These are phyloP conservation scores for Trypanosoma grayi DNA, from an alignment of 208 protist species.

Conservation along the genomic window DNA sequence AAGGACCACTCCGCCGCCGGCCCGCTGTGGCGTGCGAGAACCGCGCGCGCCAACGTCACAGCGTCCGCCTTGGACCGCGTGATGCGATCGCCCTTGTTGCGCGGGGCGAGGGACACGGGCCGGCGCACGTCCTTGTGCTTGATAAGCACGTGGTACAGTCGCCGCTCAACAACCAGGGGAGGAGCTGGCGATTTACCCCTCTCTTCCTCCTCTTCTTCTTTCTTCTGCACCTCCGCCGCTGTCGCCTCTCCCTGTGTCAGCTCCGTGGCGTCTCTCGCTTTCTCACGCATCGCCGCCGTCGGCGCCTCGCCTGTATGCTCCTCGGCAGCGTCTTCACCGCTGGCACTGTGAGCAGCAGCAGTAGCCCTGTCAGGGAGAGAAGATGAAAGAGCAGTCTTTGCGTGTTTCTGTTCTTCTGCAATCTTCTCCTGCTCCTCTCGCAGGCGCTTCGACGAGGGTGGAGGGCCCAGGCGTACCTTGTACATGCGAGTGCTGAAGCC, in stretches of 20 bases:
- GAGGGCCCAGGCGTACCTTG: constrained; percentile 49
- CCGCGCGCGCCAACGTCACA: constrained; percentile 52
- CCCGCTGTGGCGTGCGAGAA: constrained; percentile 32
- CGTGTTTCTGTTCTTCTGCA: constrained; percentile 4
- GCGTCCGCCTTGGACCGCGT: constrained; percentile 76
- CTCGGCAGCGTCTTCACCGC: background rate
- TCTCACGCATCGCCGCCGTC: too few relatives aligned
- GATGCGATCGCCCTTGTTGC: constrained; percentile 75
- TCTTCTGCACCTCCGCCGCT: too few relatives aligned
- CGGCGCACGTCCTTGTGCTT: constrained; percentile 87
- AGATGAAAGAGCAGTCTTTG: background rate
- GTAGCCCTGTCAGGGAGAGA: background rate
- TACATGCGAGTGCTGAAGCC: constrained; percentile 79
- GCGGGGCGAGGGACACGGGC: constrained; percentile 49
- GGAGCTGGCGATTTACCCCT: background rate
- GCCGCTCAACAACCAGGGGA: constrained; percentile 24
- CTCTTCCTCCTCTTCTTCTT: background rate
- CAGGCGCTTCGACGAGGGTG: constrained; percentile 40
- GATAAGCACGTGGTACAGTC: constrained; percentile 84
- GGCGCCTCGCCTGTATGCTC: too few relatives aligned
- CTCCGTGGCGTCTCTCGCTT: too few relatives aligned
- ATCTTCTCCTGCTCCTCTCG: constrained; percentile 34
- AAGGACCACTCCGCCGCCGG: constrained; percentile 48
- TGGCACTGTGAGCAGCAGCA: background rate
- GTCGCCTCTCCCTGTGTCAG: too few relatives aligned